A percentile compares a stretch with the other conserved stretches of the same genome.
These are phyloP conservation scores for Colletotrichum karsti DNA, from an alignment of 2,329 filamentous ascomycete genomes.

Conservation along the genomic window DNA sequence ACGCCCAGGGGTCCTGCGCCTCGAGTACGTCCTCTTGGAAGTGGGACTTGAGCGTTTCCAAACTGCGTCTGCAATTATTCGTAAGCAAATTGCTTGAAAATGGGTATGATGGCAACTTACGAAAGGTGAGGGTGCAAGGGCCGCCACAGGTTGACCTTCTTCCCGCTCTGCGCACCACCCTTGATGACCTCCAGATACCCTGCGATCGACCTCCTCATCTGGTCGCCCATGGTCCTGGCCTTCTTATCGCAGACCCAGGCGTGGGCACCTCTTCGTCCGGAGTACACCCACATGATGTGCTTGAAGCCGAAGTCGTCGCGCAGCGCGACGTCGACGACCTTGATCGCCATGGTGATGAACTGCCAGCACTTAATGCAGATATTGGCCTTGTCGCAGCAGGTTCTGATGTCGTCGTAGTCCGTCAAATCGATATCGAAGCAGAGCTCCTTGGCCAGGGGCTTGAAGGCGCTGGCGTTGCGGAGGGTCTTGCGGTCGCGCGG, in stretches of 20 bases:
- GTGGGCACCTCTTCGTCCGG: constrained; percentile 93
- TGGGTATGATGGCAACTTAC: constrained; percentile 49
- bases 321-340: constrained; percentile 86
- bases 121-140: constrained; percentile 90
- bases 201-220: constrained; percentile 84
- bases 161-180: constrained; percentile 85
- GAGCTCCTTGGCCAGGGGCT: constrained; percentile 88
- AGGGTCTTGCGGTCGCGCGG: constrained; percentile 92
- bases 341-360: constrained; percentile 98
- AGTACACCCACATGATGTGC: constrained; percentile 99
- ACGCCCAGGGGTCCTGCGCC: constrained; percentile 86
- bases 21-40: constrained; percentile 86
- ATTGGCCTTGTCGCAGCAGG: constrained; percentile 91
- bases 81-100: constrained; percentile 26
- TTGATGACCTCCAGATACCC: constrained; percentile 91
- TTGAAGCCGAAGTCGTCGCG: constrained; percentile 96
- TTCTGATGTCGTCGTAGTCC: constrained; percentile 96
- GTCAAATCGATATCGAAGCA: constrained; percentile 99
- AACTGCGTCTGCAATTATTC: constrained; percentile 69
- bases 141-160: constrained; percentile 84
- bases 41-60: constrained; percentile 83
- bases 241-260: constrained; percentile 97
- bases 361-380: constrained; percentile 96
- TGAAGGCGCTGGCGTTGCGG: constrained; percentile 82
- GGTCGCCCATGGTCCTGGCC: constrained; percentile 85